phyloP scores from a whole-genome alignment of 345 rosid species.

The Rubroshorea leprosula region DNA sequence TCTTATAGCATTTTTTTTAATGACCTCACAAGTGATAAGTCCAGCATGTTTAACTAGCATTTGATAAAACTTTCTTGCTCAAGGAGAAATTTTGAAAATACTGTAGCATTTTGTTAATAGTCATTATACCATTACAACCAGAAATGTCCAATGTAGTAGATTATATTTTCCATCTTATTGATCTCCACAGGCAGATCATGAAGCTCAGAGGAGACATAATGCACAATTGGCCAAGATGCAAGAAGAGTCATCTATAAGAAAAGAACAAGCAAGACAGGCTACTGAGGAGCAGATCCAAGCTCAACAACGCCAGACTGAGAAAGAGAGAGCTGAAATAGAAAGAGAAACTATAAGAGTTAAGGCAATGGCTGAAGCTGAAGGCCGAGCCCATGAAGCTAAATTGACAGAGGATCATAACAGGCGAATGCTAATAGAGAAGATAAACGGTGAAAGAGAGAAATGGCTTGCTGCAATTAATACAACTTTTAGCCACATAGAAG shows the following conservation, averaged over 20 bases:
- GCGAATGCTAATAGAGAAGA: slow-evolving; percentile 65
- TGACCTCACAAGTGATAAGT: background rate
- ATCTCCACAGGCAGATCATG: slow-evolving; percentile 80
- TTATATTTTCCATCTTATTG: slow-evolving; percentile 17
- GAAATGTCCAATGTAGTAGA: too few species aligned
- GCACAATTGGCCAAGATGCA: slow-evolving; percentile 81
- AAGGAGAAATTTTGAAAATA: too few species aligned
- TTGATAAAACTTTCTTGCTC: too few species aligned
- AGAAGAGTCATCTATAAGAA: slow-evolving; percentile 74
- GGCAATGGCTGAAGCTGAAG: slow-evolving; percentile 99
- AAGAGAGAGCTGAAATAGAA: slow-evolving; percentile 93
- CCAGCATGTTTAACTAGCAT: background rate
- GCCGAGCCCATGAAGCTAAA: slow-evolving; percentile 81
- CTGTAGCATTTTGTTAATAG: background rate
- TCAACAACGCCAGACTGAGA: slow-evolving; percentile 88
- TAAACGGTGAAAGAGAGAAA: slow-evolving; percentile 90
- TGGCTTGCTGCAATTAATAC: slow-evolving; percentile 97
- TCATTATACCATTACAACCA: too few species aligned
- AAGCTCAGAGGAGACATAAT: slow-evolving; percentile 80
- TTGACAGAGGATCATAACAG: slow-evolving; percentile 83
- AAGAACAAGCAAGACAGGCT: slow-evolving; percentile 69
- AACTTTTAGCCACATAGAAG: slow-evolving; percentile 79
- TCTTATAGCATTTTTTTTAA: too few species aligned
- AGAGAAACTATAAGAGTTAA: slow-evolving; percentile 87
- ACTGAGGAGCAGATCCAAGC: slow-evolving; percentile 96